phyloP scores from a whole-genome alignment of 108 stramenopile species.

The Chaetoceros tenuissimus region DNA sequence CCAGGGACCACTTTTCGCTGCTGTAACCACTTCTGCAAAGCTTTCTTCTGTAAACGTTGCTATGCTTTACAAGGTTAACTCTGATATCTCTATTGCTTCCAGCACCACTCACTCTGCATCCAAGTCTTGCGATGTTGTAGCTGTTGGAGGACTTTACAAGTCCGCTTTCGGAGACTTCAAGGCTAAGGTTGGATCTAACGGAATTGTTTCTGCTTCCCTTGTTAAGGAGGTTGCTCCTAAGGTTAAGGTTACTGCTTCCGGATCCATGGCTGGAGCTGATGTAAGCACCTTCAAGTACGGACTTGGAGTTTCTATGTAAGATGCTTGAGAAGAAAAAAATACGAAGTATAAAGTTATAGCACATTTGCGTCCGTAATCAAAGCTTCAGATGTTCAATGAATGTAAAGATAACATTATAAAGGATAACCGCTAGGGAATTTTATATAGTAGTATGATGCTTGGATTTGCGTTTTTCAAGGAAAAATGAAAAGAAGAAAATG shows the following conservation, averaged over 20 bases:
- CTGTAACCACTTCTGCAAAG: slow-evolving; percentile 66
- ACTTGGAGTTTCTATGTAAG: slow-evolving; percentile 77
- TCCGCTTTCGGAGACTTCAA: slow-evolving; percentile 68
- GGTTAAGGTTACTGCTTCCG: slow-evolving; percentile 80
- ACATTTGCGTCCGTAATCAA: no score
- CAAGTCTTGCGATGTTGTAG: slow-evolving; percentile 52
- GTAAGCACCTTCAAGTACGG: slow-evolving; percentile 82
- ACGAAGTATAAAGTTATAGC: no score
- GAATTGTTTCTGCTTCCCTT: slow-evolving; percentile 61
- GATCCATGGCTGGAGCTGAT: slow-evolving; percentile 63
- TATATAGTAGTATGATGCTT: no score
- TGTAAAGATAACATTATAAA: no score
- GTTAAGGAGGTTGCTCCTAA: slow-evolving; percentile 80
- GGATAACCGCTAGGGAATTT: no score
- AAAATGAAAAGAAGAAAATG: no score
- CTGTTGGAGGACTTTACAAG: slow-evolving; percentile 75
- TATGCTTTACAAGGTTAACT: slow-evolving; percentile 80
- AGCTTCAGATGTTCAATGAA: no score
- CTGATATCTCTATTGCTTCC: slow-evolving; percentile 66
- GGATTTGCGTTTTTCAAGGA: no score
- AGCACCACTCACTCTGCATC: slow-evolving; percentile 67
- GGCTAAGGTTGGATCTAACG: slow-evolving; percentile 76
- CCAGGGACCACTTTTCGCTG: slow-evolving; percentile 68
- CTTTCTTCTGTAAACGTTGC: slow-evolving; percentile 69
- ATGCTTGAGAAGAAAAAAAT: neutral